A percentile compares a stretch with the other conserved stretches of the same genome.
Conservation (phyloP, 257 asterid genomes). For the Anisodus acutangulus region DNA sequence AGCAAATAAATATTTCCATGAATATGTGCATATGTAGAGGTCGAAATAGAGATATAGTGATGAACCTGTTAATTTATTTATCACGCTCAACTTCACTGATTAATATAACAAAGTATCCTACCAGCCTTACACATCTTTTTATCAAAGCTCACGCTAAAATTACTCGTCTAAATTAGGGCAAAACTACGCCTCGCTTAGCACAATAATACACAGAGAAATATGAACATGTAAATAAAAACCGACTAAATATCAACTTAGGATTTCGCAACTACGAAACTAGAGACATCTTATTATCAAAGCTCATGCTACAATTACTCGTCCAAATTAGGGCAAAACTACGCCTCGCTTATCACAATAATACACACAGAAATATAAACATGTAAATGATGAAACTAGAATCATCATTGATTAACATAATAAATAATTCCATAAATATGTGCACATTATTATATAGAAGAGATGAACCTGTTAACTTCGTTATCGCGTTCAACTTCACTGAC, state of each 20-base stretch:
- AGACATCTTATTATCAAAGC: no score
- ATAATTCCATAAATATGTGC: no score
- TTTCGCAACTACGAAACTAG: no score
- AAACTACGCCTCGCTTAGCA: background rate
- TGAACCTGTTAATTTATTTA: constrained; percentile 72
- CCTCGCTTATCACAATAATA: background rate
- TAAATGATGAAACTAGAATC: background rate
- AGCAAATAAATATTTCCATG: background rate
- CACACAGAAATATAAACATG: no score
- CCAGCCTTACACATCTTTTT: no score
- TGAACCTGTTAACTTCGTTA: constrained; percentile 85
- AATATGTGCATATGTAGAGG: background rate
- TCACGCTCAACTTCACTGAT: constrained; percentile 32
- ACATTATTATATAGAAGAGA: background rate
- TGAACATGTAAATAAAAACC: background rate
- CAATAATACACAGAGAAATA: background rate
- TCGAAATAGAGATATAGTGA: background rate
- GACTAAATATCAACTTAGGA: background rate
- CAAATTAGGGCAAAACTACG: background rate
- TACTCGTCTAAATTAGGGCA: background rate
- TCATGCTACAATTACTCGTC: background rate
- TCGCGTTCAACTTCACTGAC: constrained; percentile 99
- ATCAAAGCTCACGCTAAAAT: no score
- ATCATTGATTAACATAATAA: background rate
- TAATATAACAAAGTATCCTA: no score